Conservation (phyloP, 768 basidiomycete genomes). For the Asterophora lycoperdoides region DNA sequence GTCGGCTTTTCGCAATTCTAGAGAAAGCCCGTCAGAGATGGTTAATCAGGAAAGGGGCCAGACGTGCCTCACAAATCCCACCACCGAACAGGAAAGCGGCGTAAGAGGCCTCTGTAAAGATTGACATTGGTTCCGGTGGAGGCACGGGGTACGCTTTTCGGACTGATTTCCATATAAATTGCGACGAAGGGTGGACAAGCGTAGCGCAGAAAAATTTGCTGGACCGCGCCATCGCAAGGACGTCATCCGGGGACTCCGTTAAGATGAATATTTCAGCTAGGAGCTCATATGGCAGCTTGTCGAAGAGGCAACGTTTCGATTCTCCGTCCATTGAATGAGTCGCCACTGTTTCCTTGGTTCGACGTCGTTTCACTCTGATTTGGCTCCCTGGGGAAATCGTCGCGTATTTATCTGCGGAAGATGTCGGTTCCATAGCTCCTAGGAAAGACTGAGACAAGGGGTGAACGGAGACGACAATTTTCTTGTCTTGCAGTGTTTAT, state of each 20-base stretch:
- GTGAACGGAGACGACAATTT: no score
- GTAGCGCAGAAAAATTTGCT: conserved; percentile 50
- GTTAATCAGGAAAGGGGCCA: neutral
- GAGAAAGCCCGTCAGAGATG: neutral
- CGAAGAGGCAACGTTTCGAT: conserved; percentile 6
- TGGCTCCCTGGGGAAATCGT: no score
- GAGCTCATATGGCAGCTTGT: conserved; percentile 56
- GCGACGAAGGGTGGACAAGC: conserved; percentile 40
- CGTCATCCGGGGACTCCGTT: conserved; percentile 48
- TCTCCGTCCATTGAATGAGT: neutral
- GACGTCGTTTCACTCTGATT: neutral
- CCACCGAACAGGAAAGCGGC: conserved; percentile 62
- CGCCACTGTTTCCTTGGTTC: neutral
- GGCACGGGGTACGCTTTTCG: conserved; percentile 28
- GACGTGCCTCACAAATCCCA: conserved; percentile 51
- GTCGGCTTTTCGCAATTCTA: conserved; percentile 39
- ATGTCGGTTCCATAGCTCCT: no score
- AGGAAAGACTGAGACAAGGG: no score
- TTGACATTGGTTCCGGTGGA: conserved; percentile 23
- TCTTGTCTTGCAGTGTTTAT: no score
- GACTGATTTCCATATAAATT: conserved; percentile 57
- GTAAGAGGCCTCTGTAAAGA: conserved; percentile 53
- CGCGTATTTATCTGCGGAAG: no score
- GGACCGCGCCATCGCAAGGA: conserved; percentile 56
- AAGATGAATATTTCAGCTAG: conserved; percentile 57